Evolutionary conservation across 2,329 filamentous ascomycete genomes (phyloP).

Genomic region (Pseudovirgaria hyperparasitica): DNA sequence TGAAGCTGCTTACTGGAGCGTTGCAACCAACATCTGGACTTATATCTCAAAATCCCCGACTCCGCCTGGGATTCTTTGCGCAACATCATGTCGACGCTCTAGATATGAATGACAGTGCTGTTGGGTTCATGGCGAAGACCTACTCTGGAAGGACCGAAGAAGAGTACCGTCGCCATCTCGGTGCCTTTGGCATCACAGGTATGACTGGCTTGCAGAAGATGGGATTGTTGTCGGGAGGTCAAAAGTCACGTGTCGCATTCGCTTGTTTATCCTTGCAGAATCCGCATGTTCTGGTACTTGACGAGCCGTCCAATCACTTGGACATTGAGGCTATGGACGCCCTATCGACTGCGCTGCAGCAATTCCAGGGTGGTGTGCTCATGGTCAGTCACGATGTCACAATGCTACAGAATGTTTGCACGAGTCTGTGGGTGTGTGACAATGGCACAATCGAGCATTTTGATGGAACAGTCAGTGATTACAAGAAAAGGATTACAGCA

Average conservation of each 20-base stretch:
- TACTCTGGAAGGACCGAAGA: conserved; percentile 90
- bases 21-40: conserved; percentile 64
- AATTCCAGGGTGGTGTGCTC: conserved; percentile 87
- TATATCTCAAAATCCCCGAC: conserved; percentile 76
- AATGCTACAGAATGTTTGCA: conserved; percentile 94
- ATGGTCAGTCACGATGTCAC: conserved; percentile 99
- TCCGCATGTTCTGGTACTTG: conserved; percentile 92
- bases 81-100: conserved; percentile 97
- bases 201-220: conserved; percentile 97
- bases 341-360: conserved; percentile 65
- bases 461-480: conserved; percentile 83
- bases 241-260: conserved; percentile 96
- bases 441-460: conserved; percentile 92
- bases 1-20: conserved; percentile 90
- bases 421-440: conserved; percentile 91
- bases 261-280: conserved; percentile 90
- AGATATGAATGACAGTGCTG: conserved; percentile 76
- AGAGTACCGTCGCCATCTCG: conserved; percentile 89
- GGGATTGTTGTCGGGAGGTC: conserved; percentile 84
- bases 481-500: conserved; percentile 90
- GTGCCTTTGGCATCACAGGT: conserved; percentile 74
- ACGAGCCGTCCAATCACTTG: conserved; percentile 96
- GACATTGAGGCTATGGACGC: conserved; percentile 99
- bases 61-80: conserved; percentile 92
- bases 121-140: conserved; percentile 88